Evolutionary conservation across 148 eudicot species (phyloP).

Genomic region (Camellia lanceoleosa): DNA sequence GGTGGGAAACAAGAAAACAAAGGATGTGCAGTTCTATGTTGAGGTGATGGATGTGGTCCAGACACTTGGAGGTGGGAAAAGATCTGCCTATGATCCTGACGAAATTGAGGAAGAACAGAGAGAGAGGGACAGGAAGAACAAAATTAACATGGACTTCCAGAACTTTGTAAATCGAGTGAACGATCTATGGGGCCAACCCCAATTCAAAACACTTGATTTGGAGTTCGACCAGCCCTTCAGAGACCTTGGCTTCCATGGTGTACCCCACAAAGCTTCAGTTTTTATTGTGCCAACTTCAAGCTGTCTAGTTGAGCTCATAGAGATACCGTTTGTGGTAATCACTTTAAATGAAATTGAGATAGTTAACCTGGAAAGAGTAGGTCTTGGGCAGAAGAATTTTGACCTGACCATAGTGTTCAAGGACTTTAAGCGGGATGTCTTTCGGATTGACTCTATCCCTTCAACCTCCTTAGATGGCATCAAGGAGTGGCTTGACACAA

Average conservation of each 20-base stretch:
- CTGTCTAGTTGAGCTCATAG: constrained; percentile 66
- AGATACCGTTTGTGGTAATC: constrained; percentile 59
- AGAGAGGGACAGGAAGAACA: constrained; percentile 66
- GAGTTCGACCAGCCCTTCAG: constrained; percentile 73
- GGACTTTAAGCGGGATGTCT: constrained; percentile 64
- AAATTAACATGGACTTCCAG: constrained; percentile 67
- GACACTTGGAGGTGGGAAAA: constrained; percentile 64
- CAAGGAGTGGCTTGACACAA: constrained; percentile 72
- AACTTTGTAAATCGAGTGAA: constrained; percentile 65
- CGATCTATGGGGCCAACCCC: constrained; percentile 63
- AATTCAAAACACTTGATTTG: constrained; percentile 53
- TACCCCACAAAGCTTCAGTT: constrained; percentile 62
- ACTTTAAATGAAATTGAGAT: constrained; percentile 59
- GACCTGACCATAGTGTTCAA: constrained; percentile 75
- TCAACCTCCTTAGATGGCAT: constrained; percentile 67
- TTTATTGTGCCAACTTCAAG: constrained; percentile 69
- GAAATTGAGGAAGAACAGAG: constrained; percentile 76
- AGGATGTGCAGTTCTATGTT: constrained; percentile 65
- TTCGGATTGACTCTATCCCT: constrained; percentile 66
- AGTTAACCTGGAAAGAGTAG: constrained; percentile 65
- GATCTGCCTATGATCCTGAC: constrained; percentile 78
- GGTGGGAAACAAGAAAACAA: constrained; percentile 72
- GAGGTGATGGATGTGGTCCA: constrained; percentile 84
- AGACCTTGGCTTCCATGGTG: constrained; percentile 75
- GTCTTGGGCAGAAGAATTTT: constrained; percentile 70